Percentiles rank a stretch among this genome's conserved stretches.
Evolutionary conservation across 2,329 filamentous ascomycete genomes (phyloP).

Genomic region (Paramyrothecium roridum): DNA sequence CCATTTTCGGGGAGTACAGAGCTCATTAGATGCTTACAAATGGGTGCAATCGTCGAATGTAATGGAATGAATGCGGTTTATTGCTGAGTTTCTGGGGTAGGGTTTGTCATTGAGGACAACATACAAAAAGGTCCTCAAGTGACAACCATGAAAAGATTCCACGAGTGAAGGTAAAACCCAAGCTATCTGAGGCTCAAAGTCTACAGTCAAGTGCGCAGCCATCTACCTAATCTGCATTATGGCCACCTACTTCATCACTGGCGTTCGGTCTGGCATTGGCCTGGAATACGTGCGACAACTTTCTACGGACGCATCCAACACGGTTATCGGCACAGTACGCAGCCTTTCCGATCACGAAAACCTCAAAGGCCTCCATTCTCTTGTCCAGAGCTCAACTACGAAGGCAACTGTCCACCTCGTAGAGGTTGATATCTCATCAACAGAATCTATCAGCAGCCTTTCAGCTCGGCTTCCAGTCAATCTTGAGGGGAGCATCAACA

Average conservation of each 20-base stretch:
- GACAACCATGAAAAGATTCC: not conserved
- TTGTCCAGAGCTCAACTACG: not conserved
- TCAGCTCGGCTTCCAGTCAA: not conserved
- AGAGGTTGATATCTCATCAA: not conserved
- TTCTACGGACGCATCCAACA: not conserved
- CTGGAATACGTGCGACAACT: conserved; percentile 1
- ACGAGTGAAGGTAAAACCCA: no score
- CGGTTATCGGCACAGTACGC: conserved; percentile 1
- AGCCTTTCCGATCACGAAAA: not conserved
- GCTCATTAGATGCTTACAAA: not conserved
- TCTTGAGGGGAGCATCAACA: not conserved
- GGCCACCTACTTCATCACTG: conserved; percentile 1
- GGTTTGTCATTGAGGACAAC: not conserved
- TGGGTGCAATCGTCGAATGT: not conserved
- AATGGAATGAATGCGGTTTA: not conserved
- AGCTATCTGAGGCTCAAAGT: no score
- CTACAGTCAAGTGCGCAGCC: not conserved
- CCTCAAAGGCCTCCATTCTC: not conserved
- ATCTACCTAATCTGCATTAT: not conserved
- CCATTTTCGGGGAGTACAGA: no score
- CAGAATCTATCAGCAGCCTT: not conserved
- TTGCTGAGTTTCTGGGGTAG: not conserved
- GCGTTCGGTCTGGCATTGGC: not conserved
- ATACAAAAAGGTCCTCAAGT: not conserved
- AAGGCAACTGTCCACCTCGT: not conserved